Conservation (phyloP, 371 early-diverging fungal species). For the Apophysomyces variabilis region DNA sequence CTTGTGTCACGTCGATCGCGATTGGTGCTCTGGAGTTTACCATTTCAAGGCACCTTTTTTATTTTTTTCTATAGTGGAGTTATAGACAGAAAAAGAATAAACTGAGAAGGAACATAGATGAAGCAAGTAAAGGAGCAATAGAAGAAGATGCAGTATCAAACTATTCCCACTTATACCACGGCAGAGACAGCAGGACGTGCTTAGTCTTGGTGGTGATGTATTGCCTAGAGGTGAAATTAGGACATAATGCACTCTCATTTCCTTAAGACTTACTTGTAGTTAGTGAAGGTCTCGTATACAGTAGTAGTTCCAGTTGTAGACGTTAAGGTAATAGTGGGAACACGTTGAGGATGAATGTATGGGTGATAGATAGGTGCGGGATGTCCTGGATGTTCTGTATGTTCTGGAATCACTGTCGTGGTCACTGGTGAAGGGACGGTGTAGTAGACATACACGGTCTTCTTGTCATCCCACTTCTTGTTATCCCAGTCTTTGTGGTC, state of each 20-base stretch:
- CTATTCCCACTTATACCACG: background rate
- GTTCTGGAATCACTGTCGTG: too few relatives aligned
- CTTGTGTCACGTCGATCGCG: constrained; percentile 8
- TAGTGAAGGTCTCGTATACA: constrained; percentile 1
- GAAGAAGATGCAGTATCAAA: background rate
- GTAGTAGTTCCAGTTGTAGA: background rate
- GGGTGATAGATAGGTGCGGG: background rate
- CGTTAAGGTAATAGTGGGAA: background rate
- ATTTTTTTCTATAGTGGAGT: constrained; percentile 14
- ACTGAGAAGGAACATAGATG: background rate
- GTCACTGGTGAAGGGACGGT: constrained; percentile 21
- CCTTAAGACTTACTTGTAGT: constrained; percentile 3
- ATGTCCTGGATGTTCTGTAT: background rate
- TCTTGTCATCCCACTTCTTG: constrained; percentile 17
- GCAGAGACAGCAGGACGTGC: constrained; percentile 6
- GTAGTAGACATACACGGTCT: constrained; percentile 36
- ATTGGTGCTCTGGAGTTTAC: constrained; percentile 8
- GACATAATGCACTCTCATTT: background rate
- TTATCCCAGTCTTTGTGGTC: constrained; percentile 14
- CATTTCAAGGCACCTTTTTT: constrained; percentile 4
- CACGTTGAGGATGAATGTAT: background rate
- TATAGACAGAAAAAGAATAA: constrained; percentile 25
- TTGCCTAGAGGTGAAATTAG: background rate
- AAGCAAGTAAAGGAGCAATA: background rate
- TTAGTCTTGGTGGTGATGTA: background rate